phyloP scores from a whole-genome alignment of 345 rosid genomes.

The Limnanthes douglasii region DNA sequence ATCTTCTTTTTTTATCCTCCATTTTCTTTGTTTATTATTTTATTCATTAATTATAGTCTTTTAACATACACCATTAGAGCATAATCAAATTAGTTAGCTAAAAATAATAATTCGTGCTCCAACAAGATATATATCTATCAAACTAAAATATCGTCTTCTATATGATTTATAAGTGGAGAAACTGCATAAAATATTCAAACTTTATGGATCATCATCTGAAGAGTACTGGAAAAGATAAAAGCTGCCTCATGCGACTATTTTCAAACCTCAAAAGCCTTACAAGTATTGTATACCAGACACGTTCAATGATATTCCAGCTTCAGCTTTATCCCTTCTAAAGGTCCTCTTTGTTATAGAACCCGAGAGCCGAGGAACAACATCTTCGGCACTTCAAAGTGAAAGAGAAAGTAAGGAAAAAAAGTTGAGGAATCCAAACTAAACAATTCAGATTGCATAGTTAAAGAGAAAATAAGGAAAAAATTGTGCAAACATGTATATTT shows the following conservation, averaged over 20 bases:
- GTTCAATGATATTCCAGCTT: slow-evolving; percentile 39
- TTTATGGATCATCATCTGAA: slow-evolving; percentile 63
- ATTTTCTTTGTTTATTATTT: no score
- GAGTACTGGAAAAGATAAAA: slow-evolving; percentile 54
- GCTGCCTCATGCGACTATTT: slow-evolving; percentile 42
- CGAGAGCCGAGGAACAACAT: slow-evolving; percentile 34
- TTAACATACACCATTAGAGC: no score
- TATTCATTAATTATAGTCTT: no score
- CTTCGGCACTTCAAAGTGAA: slow-evolving; percentile 38
- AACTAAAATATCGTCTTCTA: no score
- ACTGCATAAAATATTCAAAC: slow-evolving; percentile 56
- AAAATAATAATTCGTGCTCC: no score
- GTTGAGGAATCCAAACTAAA: no score
- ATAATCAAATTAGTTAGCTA: no score
- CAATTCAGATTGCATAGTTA: no score
- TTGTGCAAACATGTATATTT: no score
- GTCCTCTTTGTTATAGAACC: slow-evolving; percentile 44
- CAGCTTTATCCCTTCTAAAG: slow-evolving; percentile 36
- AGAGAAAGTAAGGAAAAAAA: slow-evolving; percentile 14
- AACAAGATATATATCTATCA: no score
- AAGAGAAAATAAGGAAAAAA: no score
- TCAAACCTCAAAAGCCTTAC: slow-evolving; percentile 56
- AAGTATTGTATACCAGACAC: slow-evolving; percentile 37
- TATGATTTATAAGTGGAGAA: slow-evolving; percentile 67
- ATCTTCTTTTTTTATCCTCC: no score